A percentile compares a stretch with the other conserved stretches of the same genome.
Evolutionary conservation across 2,329 filamentous ascomycete genomes (phyloP).

Genomic region (Westerdykella sp.): DNA sequence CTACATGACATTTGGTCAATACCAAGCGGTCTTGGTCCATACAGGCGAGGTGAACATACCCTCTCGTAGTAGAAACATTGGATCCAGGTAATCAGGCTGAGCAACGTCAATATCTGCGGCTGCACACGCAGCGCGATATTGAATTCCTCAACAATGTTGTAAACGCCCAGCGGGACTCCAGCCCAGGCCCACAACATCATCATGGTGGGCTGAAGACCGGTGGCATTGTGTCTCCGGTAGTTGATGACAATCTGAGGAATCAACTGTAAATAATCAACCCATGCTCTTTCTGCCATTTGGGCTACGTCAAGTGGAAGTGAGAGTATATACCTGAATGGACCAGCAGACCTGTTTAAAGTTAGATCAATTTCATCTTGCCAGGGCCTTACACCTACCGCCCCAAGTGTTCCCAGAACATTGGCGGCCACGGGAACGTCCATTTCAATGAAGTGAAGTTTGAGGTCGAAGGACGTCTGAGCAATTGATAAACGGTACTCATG

Average conservation of each 20-base stretch:
- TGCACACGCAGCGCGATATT: slow-evolving; percentile 51
- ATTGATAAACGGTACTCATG: not conserved
- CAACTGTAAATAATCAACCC: slow-evolving; percentile 40
- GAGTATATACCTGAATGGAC: slow-evolving; percentile 52
- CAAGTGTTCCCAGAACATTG: slow-evolving; percentile 54
- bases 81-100: slow-evolving; percentile 50
- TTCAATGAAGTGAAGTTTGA: not conserved
- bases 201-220: slow-evolving; percentile 61
- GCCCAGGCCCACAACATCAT: slow-evolving; percentile 67
- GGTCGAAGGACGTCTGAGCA: not conserved
- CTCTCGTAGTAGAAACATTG: slow-evolving; percentile 52
- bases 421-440: slow-evolving; percentile 54
- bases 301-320: not conserved
- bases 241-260: slow-evolving; percentile 66
- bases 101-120: slow-evolving; percentile 49
- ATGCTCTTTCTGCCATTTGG: not conserved
- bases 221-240: slow-evolving; percentile 59
- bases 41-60: slow-evolving; percentile 7
- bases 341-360: slow-evolving; percentile 47
- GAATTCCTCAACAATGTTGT: slow-evolving; percentile 51
- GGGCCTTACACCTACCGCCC: slow-evolving; percentile 43
- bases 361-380: slow-evolving; percentile 2
- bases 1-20: slow-evolving; percentile 25
- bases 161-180: slow-evolving; percentile 60
- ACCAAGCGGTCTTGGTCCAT: not conserved